Evolutionary conservation across 257 asterid genomes (phyloP).

Genomic region (Fraxinus americana): DNA sequence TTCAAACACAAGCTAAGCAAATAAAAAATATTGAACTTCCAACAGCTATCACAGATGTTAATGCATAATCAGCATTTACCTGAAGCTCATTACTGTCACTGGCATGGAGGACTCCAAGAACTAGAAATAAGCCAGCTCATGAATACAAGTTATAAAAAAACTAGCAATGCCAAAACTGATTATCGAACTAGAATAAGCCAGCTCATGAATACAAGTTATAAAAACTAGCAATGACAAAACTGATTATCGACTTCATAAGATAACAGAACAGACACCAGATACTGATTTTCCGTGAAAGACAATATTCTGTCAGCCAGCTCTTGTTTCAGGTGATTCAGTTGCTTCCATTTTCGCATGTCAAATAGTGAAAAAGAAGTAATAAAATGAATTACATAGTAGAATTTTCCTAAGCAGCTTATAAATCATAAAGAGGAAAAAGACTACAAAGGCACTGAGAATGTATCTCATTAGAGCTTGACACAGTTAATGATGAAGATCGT

Average conservation of each 20-base stretch:
- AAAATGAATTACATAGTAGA: not conserved
- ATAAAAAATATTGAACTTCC: not conserved
- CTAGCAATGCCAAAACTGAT: not conserved
- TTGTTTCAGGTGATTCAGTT: not conserved
- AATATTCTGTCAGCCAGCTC: not conserved
- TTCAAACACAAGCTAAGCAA: not conserved
- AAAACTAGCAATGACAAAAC: not conserved
- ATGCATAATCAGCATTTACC: not conserved
- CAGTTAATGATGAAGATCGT: not conserved
- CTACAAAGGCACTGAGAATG: not conserved
- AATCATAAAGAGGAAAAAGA: not conserved
- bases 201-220: not conserved
- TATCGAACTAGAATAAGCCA: not conserved
- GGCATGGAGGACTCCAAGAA: not conserved
- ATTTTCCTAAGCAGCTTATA: not conserved
- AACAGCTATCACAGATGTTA: not conserved
- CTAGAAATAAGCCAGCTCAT: not conserved
- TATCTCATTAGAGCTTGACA: not conserved
- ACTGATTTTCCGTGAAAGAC: not conserved
- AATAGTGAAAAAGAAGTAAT: not conserved
- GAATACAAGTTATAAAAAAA: not conserved
- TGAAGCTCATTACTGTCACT: not conserved
- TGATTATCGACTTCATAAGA: not conserved
- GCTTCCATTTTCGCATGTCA: not conserved
- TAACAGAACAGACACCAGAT: not conserved